phyloP scores from a whole-genome alignment of 2,329 filamentous ascomycete species.

The Monosporascus sp. region DNA sequence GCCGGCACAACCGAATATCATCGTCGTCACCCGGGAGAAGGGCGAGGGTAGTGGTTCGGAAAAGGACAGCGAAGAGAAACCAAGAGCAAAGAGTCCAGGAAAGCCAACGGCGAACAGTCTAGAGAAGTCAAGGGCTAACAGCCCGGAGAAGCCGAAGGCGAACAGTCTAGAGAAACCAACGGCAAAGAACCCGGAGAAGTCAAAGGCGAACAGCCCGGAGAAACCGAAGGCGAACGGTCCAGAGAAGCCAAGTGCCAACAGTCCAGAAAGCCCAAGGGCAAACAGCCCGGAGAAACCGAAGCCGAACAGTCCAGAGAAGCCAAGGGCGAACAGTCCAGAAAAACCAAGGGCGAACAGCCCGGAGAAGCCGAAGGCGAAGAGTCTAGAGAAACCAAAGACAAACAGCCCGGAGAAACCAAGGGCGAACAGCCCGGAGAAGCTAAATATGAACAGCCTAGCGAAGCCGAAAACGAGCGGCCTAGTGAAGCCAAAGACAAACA shows the following conservation, averaged over 20 bases:
- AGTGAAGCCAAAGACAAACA: slow-evolving; percentile 15
- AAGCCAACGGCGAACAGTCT: slow-evolving; percentile 7
- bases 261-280: slow-evolving; percentile 35
- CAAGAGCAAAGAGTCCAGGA: too few species aligned
- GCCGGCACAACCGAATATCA: slow-evolving; percentile 30
- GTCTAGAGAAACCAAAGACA: too few species aligned
- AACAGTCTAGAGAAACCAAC: too few species aligned
- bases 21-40: slow-evolving; percentile 23
- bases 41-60: slow-evolving; percentile 22
- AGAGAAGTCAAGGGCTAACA: slow-evolving; percentile 38
- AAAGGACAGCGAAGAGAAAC: slow-evolving; percentile 18
- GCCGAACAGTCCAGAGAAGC: slow-evolving; percentile 30
- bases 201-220: slow-evolving; percentile 35
- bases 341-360: slow-evolving; percentile 39
- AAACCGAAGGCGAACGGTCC: background rate
- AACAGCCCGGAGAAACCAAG: slow-evolving; percentile 1
- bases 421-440: slow-evolving; percentile 21
- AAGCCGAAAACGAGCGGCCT: slow-evolving; percentile 35
- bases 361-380: background rate
- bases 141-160: slow-evolving; percentile 8
- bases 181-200: slow-evolving; percentile 20
- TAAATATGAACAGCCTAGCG: slow-evolving; percentile 12
- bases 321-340: slow-evolving; percentile 12
- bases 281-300: slow-evolving; percentile 34
- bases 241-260: too few species aligned